Conservation (phyloP, 805 yeast genomes). For the Debaryomyces hansenii region DNA sequence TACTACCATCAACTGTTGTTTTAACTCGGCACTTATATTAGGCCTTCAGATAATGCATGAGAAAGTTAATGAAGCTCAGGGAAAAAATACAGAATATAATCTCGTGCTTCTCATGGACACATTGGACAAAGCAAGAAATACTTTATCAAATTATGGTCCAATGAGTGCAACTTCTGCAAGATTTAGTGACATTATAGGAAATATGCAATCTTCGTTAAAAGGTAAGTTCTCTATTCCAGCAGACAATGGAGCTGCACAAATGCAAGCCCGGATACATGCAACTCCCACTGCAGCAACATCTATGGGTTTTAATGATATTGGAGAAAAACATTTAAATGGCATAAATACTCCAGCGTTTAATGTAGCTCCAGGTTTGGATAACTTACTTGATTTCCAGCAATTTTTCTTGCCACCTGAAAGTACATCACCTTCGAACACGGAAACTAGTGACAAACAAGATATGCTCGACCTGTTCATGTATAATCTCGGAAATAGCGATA, state of each 20-base stretch:
- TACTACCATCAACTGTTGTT: constrained; percentile 28
- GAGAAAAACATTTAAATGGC: too few species aligned
- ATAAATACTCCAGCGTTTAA: too few species aligned
- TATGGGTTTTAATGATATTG: too few species aligned
- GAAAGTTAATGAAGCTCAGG: constrained; percentile 6
- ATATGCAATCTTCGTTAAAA: constrained; percentile 12
- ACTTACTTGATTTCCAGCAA: constrained; percentile 14
- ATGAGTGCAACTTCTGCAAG: constrained; percentile 11
- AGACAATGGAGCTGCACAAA: background rate
- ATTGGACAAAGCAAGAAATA: constrained; percentile 8
- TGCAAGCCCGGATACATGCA: too few species aligned
- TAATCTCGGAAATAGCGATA: too few species aligned
- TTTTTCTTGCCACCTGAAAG: constrained; percentile 13
- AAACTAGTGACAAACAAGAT: constrained; percentile 8
- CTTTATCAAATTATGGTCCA: constrained; percentile 9
- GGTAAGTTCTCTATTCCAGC: constrained; percentile 7
- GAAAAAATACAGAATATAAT: constrained; percentile 12
- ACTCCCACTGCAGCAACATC: too few species aligned
- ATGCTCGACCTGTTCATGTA: constrained; percentile 6
- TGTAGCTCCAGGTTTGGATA: constrained; percentile 5
- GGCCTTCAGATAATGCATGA: constrained; percentile 29
- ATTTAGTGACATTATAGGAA: constrained; percentile 11
- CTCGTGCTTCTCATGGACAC: constrained; percentile 8
- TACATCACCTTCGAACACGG: background rate
- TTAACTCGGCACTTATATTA: constrained; percentile 36